Percentiles rank a stretch among this genome's conserved stretches.
Conservation (phyloP, 148 eudicot genomes). For the Bassia scoparia region DNA sequence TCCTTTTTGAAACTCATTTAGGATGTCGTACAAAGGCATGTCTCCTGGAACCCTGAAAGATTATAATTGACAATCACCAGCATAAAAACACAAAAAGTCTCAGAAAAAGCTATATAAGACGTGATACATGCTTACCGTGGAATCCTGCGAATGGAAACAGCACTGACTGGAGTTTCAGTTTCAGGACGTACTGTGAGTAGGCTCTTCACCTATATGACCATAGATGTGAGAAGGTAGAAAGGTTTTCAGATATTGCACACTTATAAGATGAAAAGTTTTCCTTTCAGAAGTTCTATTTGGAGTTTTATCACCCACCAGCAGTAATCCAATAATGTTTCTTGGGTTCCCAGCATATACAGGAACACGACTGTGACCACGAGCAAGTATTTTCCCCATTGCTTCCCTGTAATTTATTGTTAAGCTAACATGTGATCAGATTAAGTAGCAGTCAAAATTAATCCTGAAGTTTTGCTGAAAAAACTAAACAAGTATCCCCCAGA, state of each 20-base stretch:
- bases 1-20: constrained; percentile 93
- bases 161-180: constrained; percentile 94
- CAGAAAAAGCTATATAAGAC: not conserved
- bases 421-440: not conserved
- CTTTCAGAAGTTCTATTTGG: not conserved
- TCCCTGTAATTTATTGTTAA: constrained; percentile 48
- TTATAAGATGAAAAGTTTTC: not conserved
- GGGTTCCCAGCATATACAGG: constrained; percentile 92
- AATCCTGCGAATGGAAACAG: constrained; percentile 86
- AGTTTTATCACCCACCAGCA: constrained; percentile 54
- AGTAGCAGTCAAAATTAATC: constrained; percentile 1
- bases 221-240: constrained; percentile 1
- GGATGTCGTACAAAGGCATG: constrained; percentile 91
- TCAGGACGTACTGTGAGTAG: constrained; percentile 94
- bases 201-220: constrained; percentile 63
- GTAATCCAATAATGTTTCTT: constrained; percentile 79
- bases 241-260: not conserved
- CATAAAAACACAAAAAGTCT: not conserved
- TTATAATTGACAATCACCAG: not conserved
- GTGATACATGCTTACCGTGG: constrained; percentile 51
- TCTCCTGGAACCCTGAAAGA: constrained; percentile 71
- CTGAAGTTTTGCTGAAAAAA: constrained; percentile 10
- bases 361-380: constrained; percentile 95
- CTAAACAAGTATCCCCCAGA: not conserved
- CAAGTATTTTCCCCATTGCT: constrained; percentile 91